Percentiles rank a stretch among this genome's conserved stretches.
These are phyloP conservation scores for Knufia petricola DNA, from an alignment of 2,329 filamentous ascomycete species.

Conservation along the genomic window DNA sequence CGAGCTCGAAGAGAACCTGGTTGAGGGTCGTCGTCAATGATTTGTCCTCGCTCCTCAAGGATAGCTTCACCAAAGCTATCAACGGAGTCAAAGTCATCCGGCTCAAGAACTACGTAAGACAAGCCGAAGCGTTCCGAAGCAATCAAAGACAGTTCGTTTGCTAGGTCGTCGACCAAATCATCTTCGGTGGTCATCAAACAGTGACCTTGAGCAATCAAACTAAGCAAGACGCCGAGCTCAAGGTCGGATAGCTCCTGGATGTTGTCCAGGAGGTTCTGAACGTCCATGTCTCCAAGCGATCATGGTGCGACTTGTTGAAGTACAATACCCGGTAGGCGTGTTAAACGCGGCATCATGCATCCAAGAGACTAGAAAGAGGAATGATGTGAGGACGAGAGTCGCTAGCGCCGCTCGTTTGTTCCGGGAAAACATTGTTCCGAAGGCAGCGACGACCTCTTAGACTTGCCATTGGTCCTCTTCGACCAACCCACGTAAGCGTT, in stretches of 20 bases:
- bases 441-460: background rate
- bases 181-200: conserved; percentile 71
- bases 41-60: conserved; percentile 32
- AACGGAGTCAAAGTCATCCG: conserved; percentile 61
- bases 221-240: conserved; percentile 76
- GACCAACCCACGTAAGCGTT: background rate
- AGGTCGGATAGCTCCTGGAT: conserved; percentile 75
- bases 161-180: conserved; percentile 55
- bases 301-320: background rate
- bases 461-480: background rate
- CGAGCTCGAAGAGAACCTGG: background rate
- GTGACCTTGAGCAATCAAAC: conserved; percentile 71
- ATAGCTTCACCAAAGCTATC: conserved; percentile 72
- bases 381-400: background rate
- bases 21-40: background rate
- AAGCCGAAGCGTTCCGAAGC: conserved; percentile 64
- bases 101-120: conserved; percentile 60
- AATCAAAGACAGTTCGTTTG: conserved; percentile 63
- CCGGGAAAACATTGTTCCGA: background rate
- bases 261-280: conserved; percentile 53
- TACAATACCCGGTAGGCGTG: background rate
- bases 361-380: background rate
- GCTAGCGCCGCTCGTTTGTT: background rate
- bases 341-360: background rate
- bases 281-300: conserved; percentile 43